A percentile compares a stretch with the other conserved stretches of the same genome.
These are phyloP conservation scores for Arthrobotrys sphaeroides DNA, from an alignment of 2,329 filamentous ascomycete species.

Conservation along the genomic window DNA sequence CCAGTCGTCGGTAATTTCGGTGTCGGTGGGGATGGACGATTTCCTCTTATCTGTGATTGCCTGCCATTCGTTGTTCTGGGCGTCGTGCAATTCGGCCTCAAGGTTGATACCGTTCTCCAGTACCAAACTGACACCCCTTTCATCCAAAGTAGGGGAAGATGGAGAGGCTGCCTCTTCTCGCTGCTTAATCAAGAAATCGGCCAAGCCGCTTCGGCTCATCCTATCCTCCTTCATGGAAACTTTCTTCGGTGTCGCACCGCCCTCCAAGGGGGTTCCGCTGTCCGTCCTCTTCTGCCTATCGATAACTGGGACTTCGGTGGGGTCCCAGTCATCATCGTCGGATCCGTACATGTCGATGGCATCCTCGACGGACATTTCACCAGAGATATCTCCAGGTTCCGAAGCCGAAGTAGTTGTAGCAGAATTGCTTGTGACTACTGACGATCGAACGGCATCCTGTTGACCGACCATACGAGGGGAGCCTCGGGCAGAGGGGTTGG, in stretches of 20 bases:
- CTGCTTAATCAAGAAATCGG: slow-evolving; percentile 55
- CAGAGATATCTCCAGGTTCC: slow-evolving; percentile 45
- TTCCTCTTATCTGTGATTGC: slow-evolving; percentile 50
- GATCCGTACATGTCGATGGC: slow-evolving; percentile 58
- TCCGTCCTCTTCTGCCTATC: slow-evolving; percentile 56
- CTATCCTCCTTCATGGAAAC: slow-evolving; percentile 56
- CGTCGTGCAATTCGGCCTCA: slow-evolving; percentile 40
- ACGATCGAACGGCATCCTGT: slow-evolving; percentile 31
- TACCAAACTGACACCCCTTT: slow-evolving; percentile 52
- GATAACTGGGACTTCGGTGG: slow-evolving; percentile 55
- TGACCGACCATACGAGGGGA: slow-evolving; percentile 25
- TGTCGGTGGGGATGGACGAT: slow-evolving; percentile 18
- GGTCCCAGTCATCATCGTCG: slow-evolving; percentile 57
- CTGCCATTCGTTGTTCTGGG: slow-evolving; percentile 50
- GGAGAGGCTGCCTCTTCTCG: slow-evolving; percentile 53
- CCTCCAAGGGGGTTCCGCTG: slow-evolving; percentile 56
- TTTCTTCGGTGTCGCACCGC: slow-evolving; percentile 47
- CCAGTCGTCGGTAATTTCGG: slow-evolving; percentile 22
- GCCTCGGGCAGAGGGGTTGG: slow-evolving; percentile 20
- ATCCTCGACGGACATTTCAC: slow-evolving; percentile 58
- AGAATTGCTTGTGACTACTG: slow-evolving; percentile 46
- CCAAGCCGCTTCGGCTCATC: slow-evolving; percentile 53
- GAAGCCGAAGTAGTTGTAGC: slow-evolving; percentile 48
- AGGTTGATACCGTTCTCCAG: slow-evolving; percentile 44
- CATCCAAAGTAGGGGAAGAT: slow-evolving; percentile 45